These are phyloP conservation scores for Pancytospora epiphaga DNA, from an alignment of 371 early-diverging fungal species.

Conservation along the genomic window DNA sequence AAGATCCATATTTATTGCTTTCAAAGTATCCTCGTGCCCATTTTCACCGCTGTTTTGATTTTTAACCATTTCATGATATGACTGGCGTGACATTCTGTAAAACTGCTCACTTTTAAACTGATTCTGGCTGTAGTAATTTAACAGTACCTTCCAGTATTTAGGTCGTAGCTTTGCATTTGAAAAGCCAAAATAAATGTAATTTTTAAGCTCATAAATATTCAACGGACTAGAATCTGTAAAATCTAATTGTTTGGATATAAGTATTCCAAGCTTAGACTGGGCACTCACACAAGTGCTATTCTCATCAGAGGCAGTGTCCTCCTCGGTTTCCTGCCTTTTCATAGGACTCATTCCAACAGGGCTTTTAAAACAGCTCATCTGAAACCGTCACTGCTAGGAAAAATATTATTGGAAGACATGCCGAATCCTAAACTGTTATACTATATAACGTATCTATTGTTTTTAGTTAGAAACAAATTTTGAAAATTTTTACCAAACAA, in stretches of 20 bases:
- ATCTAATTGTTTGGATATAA: constrained; percentile 46
- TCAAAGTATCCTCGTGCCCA: neutral
- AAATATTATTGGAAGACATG: no score
- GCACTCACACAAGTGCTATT: neutral
- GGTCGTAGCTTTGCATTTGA: constrained; percentile 32
- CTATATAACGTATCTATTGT: no score
- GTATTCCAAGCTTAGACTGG: constrained; percentile 2
- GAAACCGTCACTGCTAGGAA: no score
- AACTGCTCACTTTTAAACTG: constrained; percentile 47
- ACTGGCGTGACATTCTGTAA: constrained; percentile 24
- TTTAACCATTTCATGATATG: constrained; percentile 29
- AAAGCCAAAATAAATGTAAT: constrained; percentile 54
- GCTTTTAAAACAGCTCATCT: no score
- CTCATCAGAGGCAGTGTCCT: neutral
- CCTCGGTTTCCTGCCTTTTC: neutral
- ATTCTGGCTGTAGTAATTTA: constrained; percentile 45
- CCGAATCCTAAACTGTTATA: no score
- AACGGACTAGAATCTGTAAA: constrained; percentile 17
- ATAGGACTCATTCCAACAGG: no score
- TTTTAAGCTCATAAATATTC: constrained; percentile 44
- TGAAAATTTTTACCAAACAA: no score
- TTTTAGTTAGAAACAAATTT: no score
- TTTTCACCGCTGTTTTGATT: constrained; percentile 24
- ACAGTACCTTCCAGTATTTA: constrained; percentile 54
- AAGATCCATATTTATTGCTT: constrained; percentile 31